Base-by-base conservation (phyloP, 495 filamentous ascomycete genomes). In the Aspergillus cavernicola region DNA sequence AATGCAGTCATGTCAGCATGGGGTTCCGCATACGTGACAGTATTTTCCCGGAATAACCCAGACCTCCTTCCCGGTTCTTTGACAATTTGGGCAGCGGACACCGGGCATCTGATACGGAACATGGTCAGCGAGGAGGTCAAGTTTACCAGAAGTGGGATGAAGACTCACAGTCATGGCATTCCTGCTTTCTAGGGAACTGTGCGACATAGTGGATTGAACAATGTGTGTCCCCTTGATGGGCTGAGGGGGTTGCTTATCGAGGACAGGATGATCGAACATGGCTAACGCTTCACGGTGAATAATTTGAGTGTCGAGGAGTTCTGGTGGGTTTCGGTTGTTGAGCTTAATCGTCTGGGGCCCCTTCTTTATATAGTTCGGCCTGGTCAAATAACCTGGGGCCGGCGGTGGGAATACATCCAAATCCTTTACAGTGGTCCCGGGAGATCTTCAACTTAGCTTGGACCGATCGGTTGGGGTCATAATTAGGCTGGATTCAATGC, bases 31-130 rank as follows among this genome's bases (percentile, higher is more conserved):
- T 43, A 70, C 35, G 52, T 77, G 75, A 50, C 75, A 79, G 53
- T 70, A 65, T 51, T 77, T 79, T 16, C 75, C 75, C 9, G 75
- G 74, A 50, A 79, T 76, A 0, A 79, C 75, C 75, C 75, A 79
- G 29, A 67, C 66, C 52, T 77, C 74, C 39, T 68, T 60, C 3
- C 75, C 75, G 23, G 68, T 36, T 0, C 54, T 49, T 15, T 57
- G 48, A 53, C 75, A 79, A n/a, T 53, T 72, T 16, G 71, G 74
- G 57, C 75, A 79, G 13, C 71, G 67, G n/a, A 75, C 69, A 47
- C 75, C 75, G 13, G 74, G 72, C 75, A 79, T 79, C 74, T 79
- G 39, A 32, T 33, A 33, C 7, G 5, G 11, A 7, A 26, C 6
- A 31, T 29, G 24, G 42, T n/a, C n/a, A n/a, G n/a, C n/a, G n/a